phyloP scores from a whole-genome alignment of 2,329 filamentous ascomycete genomes.

The Penicillium decumbens region DNA sequence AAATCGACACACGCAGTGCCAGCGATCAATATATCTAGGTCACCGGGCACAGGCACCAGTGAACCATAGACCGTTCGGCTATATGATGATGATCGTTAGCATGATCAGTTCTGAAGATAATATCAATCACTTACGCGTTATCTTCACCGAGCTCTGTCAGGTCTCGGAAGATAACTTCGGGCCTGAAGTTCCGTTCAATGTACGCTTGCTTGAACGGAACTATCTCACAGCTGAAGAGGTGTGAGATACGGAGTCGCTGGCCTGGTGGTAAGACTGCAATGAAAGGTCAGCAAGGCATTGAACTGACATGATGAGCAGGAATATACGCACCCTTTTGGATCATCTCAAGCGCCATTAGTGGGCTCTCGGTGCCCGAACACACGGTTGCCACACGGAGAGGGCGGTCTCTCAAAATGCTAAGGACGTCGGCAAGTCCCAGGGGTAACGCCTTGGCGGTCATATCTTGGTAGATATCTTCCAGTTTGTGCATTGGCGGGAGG shows the following conservation, averaged over 20 bases:
- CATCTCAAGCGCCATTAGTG: constrained; percentile 61
- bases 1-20: constrained; percentile 75
- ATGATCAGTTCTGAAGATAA: background rate
- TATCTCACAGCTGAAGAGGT: constrained; percentile 61
- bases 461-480: constrained; percentile 30
- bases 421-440: constrained; percentile 45
- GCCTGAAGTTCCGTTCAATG: constrained; percentile 57
- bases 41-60: constrained; percentile 51
- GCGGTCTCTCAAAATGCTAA: constrained; percentile 29
- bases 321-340: constrained; percentile 45
- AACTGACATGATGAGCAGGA: background rate
- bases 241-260: constrained; percentile 45
- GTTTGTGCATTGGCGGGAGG: constrained; percentile 25
- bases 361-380: constrained; percentile 74
- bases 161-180: constrained; percentile 54
- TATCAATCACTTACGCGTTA: constrained; percentile 43
- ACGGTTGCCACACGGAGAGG: constrained; percentile 62
- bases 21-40: constrained; percentile 63
- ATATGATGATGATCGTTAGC: constrained; percentile 2
- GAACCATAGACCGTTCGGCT: constrained; percentile 66
- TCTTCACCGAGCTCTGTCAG: constrained; percentile 52
- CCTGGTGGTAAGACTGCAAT: constrained; percentile 10
- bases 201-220: constrained; percentile 61
- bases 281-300: constrained; percentile 31
- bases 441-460: constrained; percentile 23